These are phyloP conservation scores for Thoreauomyces humboldtii DNA, from an alignment of 192 early-diverging fungal species.

Conservation along the genomic window DNA sequence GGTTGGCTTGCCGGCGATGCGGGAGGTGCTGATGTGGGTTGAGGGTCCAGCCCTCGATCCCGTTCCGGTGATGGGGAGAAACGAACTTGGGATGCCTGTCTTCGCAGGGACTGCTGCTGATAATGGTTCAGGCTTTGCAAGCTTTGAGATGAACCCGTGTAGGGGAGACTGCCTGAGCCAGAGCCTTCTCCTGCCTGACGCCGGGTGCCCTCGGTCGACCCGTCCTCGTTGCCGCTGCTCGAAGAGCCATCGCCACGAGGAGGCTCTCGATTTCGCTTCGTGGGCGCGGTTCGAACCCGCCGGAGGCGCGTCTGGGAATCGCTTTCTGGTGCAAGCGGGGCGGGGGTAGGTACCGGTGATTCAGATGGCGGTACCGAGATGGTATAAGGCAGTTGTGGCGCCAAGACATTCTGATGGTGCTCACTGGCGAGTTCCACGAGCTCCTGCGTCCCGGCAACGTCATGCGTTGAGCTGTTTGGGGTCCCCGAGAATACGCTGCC, in stretches of 20 bases:
- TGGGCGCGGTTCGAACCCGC: constrained; percentile 3
- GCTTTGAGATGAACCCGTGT: constrained; percentile 6
- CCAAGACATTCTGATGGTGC: background rate
- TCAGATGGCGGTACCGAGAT: background rate
- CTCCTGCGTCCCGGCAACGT: background rate
- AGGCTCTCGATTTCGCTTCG: background rate
- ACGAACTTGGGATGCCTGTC: background rate
- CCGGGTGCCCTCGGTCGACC: too few species aligned
- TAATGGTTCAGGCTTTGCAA: constrained; percentile 11
- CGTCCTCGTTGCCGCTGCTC: background rate
- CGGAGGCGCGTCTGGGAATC: background rate
- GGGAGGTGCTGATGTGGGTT: too few species aligned
- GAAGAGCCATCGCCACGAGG: background rate
- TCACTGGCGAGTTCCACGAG: background rate
- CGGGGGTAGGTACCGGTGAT: too few species aligned
- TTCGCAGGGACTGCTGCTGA: background rate
- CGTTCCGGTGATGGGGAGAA: too few species aligned
- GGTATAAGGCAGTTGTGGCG: background rate
- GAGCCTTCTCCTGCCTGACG: background rate
- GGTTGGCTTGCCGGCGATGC: too few species aligned
- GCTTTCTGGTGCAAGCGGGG: too few species aligned
- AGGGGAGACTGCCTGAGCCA: background rate
- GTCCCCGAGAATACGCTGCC: too few species aligned
- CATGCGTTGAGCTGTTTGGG: too few species aligned
- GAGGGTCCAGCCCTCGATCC: too few species aligned